Conservation (phyloP, 176 grass and related monocot species). For the Raddia guianensis region DNA sequence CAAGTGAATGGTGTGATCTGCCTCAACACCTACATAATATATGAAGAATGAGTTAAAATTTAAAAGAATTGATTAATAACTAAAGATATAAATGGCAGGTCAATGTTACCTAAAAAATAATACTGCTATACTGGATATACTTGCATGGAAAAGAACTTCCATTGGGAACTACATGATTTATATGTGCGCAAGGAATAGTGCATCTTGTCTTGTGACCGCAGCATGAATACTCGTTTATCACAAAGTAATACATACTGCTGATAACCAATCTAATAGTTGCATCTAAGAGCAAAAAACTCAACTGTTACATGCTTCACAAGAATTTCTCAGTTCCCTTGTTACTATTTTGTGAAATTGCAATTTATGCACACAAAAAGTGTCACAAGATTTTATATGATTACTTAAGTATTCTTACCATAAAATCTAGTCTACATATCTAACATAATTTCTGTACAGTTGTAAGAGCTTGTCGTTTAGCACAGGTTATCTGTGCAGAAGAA, state of each 20-base stretch:
- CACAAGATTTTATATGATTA: background rate
- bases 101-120: conserved; percentile 11
- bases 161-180: background rate
- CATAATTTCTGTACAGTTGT: background rate
- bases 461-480: background rate
- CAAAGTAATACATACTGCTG: background rate
- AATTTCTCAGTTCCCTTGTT: background rate
- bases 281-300: background rate
- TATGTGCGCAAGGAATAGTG: background rate
- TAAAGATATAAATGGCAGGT: conserved; percentile 18
- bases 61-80: conserved; percentile 13
- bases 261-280: conserved; percentile 2
- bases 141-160: background rate
- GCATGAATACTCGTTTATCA: background rate
- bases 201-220: background rate
- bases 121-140: conserved; percentile 9
- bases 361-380: background rate
- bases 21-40: conserved; percentile 74
- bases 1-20: conserved; percentile 95
- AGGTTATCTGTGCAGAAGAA: background rate
- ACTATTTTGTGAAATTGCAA: background rate
- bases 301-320: background rate
- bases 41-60: conserved; percentile 24
- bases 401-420: background rate
- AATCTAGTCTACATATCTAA: background rate